phyloP scores from a whole-genome alignment of 495 filamentous ascomycete species.

The Cercophora newfieldiana region DNA sequence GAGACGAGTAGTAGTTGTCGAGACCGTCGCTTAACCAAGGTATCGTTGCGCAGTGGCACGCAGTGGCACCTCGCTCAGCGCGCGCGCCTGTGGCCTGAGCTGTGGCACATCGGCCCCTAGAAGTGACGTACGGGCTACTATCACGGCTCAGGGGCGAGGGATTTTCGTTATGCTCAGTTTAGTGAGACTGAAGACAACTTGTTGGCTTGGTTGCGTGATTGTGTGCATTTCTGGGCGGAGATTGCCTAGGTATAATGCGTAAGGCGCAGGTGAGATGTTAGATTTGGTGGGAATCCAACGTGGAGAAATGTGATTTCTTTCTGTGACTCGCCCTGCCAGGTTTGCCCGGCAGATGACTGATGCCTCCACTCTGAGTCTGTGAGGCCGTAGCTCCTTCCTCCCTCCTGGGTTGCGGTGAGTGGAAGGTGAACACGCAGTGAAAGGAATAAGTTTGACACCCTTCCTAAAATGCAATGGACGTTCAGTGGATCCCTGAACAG shows the following conservation, averaged over 20 bases:
- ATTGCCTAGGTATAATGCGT: background rate
- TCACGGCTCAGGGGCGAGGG: slow-evolving; percentile 1
- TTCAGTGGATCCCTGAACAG: too few species aligned
- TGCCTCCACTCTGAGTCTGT: background rate
- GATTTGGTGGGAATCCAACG: background rate
- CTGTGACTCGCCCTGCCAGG: background rate
- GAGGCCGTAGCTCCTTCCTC: background rate
- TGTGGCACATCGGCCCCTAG: background rate
- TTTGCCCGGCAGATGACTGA: background rate
- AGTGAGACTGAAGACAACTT: background rate
- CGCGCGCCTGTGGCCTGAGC: slow-evolving; percentile 7
- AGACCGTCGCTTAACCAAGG: slow-evolving; percentile 17
- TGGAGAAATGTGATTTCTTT: background rate
- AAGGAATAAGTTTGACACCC: too few species aligned
- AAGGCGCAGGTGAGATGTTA: background rate
- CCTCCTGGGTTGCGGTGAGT: too few species aligned
- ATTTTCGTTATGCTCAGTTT: background rate
- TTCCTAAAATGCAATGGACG: too few species aligned
- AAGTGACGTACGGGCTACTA: background rate
- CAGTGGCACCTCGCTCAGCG: slow-evolving; percentile 3
- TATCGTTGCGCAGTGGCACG: background rate
- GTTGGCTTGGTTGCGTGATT: background rate
- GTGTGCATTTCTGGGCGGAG: background rate
- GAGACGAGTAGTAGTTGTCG: background rate
- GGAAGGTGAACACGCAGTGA: too few species aligned